Base-by-base conservation (phyloP, 495 filamentous ascomycete species). In the Daldinia bambusicola region DNA sequence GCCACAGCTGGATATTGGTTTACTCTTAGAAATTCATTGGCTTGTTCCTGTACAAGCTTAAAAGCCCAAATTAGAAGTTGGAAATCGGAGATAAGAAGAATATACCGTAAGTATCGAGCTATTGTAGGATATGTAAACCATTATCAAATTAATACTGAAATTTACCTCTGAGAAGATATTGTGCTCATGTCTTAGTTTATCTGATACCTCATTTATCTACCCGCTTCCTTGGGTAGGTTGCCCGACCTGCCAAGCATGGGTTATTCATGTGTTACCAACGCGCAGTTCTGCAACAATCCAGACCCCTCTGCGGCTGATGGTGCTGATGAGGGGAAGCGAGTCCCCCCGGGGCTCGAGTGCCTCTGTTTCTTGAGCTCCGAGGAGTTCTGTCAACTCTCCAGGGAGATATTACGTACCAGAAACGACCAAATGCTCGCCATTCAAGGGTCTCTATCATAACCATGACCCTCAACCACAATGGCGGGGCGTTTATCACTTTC, bases 401-500 rank as follows among this genome's bases (percentile, higher is more conserved):
- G 58, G 60, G 56, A 68, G 18, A 40, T 50, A 72, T 72, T 72
- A 72, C 70, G 70, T 72, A 72, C 70, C 70, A 65, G 61, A 72
- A 72, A 72, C 69, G 64, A 72, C 70, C 53, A 68, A 68, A 72
- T 72, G 65, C 64, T 68, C 61, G 66, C 65, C 55, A 22, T 57
- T 52, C 60, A 68, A 64, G 32, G 63, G 64, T 50, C 37, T 68
- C 16, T 53, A 22, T 50, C 52, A 31, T 65, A 55, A 41, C 61
- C 40, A 72, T 72, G 70, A 72, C 61, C 65, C 50, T 72, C 70
- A 72, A 57, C 69, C 58, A 71, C 37, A 38, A 76, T 76, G 71
- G 64, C 71, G 56, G 68, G 65, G 52, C 67, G 69, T 63, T 52
- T 74, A 60, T 57, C 68, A 64, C 45, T 61, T 30, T 60, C 69